Percentiles rank a stretch among this genome's conserved stretches.
phyloP scores from a whole-genome alignment of 805 yeast genomes.

The Ogataea methylovora region DNA sequence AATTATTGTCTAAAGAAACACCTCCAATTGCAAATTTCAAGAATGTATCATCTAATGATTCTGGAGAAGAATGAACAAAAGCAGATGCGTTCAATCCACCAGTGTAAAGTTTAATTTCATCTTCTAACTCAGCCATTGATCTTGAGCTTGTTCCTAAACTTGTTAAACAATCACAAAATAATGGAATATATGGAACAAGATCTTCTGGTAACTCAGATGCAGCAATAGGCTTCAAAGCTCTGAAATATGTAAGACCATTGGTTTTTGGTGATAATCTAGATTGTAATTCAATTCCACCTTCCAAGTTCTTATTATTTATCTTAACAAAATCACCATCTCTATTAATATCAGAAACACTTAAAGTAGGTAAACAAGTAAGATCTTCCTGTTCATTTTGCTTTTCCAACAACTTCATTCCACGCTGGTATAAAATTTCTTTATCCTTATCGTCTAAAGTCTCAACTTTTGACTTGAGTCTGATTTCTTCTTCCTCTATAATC shows the following conservation, averaged over 20 bases:
- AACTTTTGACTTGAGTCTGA: constrained; percentile 38
- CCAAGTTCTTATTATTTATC: constrained; percentile 23
- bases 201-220: constrained; percentile 45
- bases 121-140: constrained; percentile 75
- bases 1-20: constrained; percentile 59
- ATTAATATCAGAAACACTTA: constrained; percentile 67
- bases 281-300: constrained; percentile 15
- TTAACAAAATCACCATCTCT: constrained; percentile 36
- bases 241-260: constrained; percentile 74
- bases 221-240: constrained; percentile 56
- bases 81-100: constrained; percentile 76
- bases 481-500: constrained; percentile 48
- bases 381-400: constrained; percentile 69
- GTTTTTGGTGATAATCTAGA: constrained; percentile 34
- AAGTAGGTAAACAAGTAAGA: constrained; percentile 71
- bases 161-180: constrained; percentile 74
- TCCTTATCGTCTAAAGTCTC: constrained; percentile 45
- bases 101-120: constrained; percentile 70
- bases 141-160: constrained; percentile 75
- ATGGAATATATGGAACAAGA: constrained; percentile 61
- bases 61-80: constrained; percentile 49
- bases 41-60: constrained; percentile 36
- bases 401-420: constrained; percentile 53
- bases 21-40: constrained; percentile 58
- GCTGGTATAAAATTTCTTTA: constrained; percentile 43